Conservation (phyloP, 805 yeast genomes). For the Metschnikowia vanudenii region DNA sequence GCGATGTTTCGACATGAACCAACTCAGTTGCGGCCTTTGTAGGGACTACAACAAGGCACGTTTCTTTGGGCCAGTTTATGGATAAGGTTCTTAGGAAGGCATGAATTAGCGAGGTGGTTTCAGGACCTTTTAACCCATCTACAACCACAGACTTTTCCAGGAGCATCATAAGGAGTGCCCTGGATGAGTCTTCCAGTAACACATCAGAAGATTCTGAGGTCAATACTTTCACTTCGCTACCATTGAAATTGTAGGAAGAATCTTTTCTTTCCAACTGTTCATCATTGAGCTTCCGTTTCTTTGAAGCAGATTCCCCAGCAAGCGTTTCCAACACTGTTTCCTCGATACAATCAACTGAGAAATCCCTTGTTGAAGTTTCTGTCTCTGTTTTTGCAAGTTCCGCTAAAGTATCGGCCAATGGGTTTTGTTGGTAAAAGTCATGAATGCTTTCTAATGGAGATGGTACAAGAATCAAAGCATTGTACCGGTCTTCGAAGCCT, state of each 20-base stretch:
- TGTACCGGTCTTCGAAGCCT: constrained; percentile 14
- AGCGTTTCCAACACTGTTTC: neutral
- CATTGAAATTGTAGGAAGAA: neutral
- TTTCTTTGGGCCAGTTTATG: neutral
- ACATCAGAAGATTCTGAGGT: no score
- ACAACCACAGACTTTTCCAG: neutral
- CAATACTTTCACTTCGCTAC: neutral
- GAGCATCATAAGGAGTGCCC: constrained; percentile 3
- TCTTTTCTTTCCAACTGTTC: neutral
- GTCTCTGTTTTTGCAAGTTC: neutral
- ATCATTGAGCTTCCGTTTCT: constrained; percentile 2
- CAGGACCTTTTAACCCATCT: neutral
- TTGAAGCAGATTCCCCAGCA: neutral
- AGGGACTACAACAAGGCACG: constrained; percentile 15
- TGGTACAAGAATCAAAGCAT: constrained; percentile 13
- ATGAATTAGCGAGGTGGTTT: neutral
- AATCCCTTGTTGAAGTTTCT: neutral
- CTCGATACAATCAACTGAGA: constrained; percentile 1
- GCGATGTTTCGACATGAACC: neutral
- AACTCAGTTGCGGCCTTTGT: constrained; percentile 14
- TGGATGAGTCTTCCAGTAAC: constrained; percentile 1
- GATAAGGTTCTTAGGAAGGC: constrained; percentile 2
- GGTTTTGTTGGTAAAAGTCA: neutral
- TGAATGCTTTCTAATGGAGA: neutral
- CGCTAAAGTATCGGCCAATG: neutral